phyloP scores from a whole-genome alignment of 2,329 filamentous ascomycete genomes.

The Esteya vermicola region DNA sequence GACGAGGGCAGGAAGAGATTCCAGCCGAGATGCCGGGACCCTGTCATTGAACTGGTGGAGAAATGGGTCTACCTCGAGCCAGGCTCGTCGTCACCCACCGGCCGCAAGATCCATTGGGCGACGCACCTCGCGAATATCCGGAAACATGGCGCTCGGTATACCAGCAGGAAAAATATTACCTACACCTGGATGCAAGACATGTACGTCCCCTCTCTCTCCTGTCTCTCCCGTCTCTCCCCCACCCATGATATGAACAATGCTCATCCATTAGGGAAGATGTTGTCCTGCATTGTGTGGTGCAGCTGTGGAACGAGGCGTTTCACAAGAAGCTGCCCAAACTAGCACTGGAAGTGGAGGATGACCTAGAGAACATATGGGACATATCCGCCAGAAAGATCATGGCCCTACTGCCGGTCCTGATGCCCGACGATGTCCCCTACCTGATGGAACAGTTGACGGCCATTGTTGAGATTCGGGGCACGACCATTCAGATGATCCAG shows the following conservation, averaged over 20 bases:
- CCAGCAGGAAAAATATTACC: background rate
- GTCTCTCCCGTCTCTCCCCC: too few species aligned
- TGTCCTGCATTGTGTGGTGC: constrained; percentile 1
- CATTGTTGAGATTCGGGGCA: constrained; percentile 2
- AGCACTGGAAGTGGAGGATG: background rate
- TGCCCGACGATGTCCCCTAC: background rate
- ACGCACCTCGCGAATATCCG: constrained; percentile 6
- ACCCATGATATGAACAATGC: too few species aligned
- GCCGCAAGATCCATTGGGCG: constrained; percentile 1
- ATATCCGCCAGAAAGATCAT: background rate
- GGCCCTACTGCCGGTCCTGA: background rate
- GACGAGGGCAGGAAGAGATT: background rate
- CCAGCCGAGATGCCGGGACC: background rate
- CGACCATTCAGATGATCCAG: background rate
- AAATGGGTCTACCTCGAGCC: background rate
- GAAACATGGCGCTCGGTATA: background rate
- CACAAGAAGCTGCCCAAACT: background rate
- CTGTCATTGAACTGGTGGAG: background rate
- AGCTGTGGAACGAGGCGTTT: constrained; percentile 3
- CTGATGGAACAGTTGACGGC: constrained; percentile 1
- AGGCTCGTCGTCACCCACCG: background rate
- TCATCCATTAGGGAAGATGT: background rate
- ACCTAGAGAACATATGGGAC: background rate
- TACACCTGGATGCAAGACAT: constrained; percentile 7
- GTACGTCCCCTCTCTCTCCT: background rate